Conservation (phyloP, 2,329 filamentous ascomycete species). For the Dactylonectria macrodidyma region DNA sequence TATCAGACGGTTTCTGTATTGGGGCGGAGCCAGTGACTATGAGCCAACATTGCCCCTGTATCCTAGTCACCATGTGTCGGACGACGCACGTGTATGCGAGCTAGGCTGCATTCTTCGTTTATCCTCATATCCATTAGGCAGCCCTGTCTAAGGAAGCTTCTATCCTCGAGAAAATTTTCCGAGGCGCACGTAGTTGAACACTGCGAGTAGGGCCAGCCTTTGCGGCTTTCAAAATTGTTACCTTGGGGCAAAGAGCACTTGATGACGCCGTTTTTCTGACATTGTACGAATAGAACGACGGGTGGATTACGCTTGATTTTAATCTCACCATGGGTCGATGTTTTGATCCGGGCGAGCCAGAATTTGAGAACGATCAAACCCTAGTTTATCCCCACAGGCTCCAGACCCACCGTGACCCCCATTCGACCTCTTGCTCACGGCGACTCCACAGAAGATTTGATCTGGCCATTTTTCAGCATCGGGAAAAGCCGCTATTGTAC, state of each 20-base stretch:
- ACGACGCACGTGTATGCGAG: too few relatives aligned
- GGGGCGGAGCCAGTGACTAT: neutral
- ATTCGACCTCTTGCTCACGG: neutral
- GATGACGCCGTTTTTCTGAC: neutral
- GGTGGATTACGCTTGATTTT: constrained; percentile 6
- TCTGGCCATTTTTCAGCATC: neutral
- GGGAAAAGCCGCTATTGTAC: neutral
- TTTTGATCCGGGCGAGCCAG: neutral
- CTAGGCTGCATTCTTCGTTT: too few relatives aligned
- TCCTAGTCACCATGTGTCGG: neutral
- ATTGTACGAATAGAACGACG: neutral
- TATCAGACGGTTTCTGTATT: neutral
- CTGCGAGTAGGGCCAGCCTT: neutral
- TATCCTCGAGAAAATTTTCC: neutral
- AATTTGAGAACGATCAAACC: neutral
- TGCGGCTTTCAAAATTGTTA: neutral
- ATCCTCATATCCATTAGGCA: too few relatives aligned
- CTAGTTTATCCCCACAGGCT: neutral
- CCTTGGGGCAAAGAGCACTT: neutral
- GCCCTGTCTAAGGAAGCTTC: neutral
- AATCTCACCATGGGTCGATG: constrained; percentile 2
- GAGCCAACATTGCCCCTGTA: neutral
- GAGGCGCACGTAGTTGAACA: neutral
- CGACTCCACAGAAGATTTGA: neutral
- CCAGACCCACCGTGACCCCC: neutral